A percentile compares a stretch with the other conserved stretches of the same genome.
Conservation (phyloP, 352 stramenopile species). For the Pythium grandisporangium region DNA sequence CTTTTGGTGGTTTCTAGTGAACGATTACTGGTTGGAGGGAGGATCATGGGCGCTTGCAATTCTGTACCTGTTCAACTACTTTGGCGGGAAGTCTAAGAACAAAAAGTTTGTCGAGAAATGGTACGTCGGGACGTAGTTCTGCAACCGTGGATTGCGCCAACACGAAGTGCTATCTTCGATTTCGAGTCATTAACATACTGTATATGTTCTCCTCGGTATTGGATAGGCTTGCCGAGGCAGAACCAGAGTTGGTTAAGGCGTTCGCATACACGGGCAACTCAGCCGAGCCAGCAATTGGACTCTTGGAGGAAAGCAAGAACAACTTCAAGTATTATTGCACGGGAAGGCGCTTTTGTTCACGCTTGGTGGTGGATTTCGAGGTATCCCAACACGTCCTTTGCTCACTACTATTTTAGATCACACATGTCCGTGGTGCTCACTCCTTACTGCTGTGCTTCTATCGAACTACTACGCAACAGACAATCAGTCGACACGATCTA, state of each 20-base stretch:
- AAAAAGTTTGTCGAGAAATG: constrained; percentile 54
- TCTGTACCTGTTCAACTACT: constrained; percentile 50
- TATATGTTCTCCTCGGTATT: no score
- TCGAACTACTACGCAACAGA: no score
- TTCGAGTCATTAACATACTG: no score
- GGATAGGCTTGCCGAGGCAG: constrained; percentile 49
- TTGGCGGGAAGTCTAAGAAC: constrained; percentile 61
- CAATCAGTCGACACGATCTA: constrained; percentile 51
- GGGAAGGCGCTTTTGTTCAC: constrained; percentile 64
- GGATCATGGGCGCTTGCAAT: constrained; percentile 30
- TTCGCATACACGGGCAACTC: constrained; percentile 71
- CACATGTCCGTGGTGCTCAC: no score
- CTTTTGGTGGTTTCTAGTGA: constrained; percentile 1
- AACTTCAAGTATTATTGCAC: constrained; percentile 86
- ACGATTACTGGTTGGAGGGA: constrained; percentile 33
- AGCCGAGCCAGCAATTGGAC: constrained; percentile 37
- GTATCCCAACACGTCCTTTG: no score
- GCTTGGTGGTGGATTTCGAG: constrained; percentile 56
- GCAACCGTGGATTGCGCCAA: no score
- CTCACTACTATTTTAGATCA: no score
- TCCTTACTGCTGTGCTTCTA: no score
- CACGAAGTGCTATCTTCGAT: no score
- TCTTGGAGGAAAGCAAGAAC: constrained; percentile 62
- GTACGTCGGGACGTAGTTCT: no score
- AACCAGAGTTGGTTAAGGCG: constrained; percentile 53